Conservation (phyloP, 805 yeast genomes). For the Starmerella gropengiesseri region DNA sequence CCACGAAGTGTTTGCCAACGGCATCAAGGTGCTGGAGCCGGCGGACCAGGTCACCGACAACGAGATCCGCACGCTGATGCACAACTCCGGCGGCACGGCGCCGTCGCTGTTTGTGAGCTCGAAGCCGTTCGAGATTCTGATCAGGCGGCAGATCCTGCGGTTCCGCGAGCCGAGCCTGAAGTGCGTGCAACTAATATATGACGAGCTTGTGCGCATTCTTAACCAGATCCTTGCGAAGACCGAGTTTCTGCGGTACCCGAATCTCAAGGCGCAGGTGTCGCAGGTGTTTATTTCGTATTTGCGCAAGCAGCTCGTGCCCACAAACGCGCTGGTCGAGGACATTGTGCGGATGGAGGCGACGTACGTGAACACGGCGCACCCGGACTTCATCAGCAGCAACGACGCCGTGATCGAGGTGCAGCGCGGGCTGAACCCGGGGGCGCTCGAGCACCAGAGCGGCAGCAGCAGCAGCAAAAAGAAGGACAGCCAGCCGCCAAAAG, state of each 20-base stretch:
- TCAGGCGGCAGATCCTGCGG: conserved; percentile 81
- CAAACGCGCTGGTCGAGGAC: conserved; percentile 75
- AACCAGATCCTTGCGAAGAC: conserved; percentile 75
- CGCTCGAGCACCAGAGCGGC: conserved; percentile 1
- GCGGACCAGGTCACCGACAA: conserved; percentile 91
- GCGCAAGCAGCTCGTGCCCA: conserved; percentile 71
- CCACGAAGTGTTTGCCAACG: conserved; percentile 92
- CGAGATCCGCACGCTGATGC: conserved; percentile 93
- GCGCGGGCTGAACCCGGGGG: conserved; percentile 4
- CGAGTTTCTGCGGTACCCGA: conserved; percentile 80
- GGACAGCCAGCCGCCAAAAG: conserved; percentile 16
- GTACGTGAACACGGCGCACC: conserved; percentile 95
- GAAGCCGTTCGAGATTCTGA: conserved; percentile 89
- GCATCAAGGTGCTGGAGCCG: conserved; percentile 85
- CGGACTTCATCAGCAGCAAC: conserved; percentile 86
- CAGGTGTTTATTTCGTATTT: conserved; percentile 69
- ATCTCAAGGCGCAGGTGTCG: conserved; percentile 78
- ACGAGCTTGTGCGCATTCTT: conserved; percentile 84
- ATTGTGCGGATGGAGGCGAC: conserved; percentile 78
- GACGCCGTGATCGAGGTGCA: conserved; percentile 57
- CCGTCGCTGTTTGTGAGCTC: conserved; percentile 96
- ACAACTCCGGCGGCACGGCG: conserved; percentile 91
- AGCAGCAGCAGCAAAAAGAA: conserved; percentile 7
- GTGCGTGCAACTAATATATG: conserved; percentile 84
- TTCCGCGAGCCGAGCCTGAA: conserved; percentile 88